A percentile compares a stretch with the other conserved stretches of the same genome.
Evolutionary conservation across 371 early-diverging fungal genomes (phyloP).

Genomic region (Mortierella sp.): DNA sequence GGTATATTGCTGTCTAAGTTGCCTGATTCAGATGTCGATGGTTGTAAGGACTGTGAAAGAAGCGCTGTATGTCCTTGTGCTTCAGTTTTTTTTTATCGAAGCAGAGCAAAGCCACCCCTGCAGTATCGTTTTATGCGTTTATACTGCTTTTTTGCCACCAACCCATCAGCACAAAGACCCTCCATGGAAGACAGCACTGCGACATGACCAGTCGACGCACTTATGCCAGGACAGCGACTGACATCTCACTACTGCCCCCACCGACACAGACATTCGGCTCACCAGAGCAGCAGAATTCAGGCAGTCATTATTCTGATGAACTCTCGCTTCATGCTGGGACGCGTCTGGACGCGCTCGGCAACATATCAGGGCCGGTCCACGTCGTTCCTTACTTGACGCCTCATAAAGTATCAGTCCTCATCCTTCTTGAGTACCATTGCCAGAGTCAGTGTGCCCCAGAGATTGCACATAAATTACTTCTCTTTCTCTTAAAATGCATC

Average conservation of each 20-base stretch:
- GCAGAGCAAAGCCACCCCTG: neutral
- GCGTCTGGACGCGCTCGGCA: neutral
- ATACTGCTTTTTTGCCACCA: neutral
- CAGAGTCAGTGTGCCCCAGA: slow-evolving; percentile 12
- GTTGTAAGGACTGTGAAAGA: slow-evolving; percentile 1
- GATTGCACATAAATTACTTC: slow-evolving; percentile 6
- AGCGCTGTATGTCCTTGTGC: too few species aligned
- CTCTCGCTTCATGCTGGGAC: neutral
- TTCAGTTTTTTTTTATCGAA: too few species aligned
- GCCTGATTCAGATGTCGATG: too few species aligned
- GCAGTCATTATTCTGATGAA: neutral
- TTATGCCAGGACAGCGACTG: slow-evolving; percentile 44
- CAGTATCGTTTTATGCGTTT: neutral
- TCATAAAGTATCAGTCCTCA: slow-evolving; percentile 42
- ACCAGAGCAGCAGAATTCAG: slow-evolving; percentile 3
- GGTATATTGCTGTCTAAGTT: neutral
- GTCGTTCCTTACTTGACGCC: slow-evolving; percentile 45
- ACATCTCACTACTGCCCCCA: slow-evolving; percentile 37
- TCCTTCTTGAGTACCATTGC: slow-evolving; percentile 39
- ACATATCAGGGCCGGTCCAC: slow-evolving; percentile 9
- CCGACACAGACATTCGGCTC: slow-evolving; percentile 9
- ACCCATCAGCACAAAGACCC: neutral
- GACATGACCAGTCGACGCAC: slow-evolving; percentile 28
- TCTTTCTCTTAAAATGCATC: slow-evolving; percentile 36
- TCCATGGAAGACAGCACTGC: neutral